Conservation (phyloP, 768 basidiomycete species). For the Phaeotremella fagi region DNA sequence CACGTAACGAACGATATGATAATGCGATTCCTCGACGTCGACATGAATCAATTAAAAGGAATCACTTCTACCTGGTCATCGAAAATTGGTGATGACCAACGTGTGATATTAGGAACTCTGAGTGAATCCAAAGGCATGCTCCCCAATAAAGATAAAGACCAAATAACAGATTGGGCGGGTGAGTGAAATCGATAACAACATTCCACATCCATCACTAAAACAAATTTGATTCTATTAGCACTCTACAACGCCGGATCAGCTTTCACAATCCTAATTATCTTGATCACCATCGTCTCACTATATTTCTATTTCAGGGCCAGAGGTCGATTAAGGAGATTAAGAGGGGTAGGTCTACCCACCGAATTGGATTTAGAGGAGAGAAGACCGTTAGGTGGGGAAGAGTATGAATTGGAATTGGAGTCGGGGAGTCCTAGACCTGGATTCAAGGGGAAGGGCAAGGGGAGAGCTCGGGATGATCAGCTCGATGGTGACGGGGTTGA, state of each 20-base stretch:
- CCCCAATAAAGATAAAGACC: slow-evolving; percentile 50
- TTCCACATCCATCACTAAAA: background rate
- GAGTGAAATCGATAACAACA: no score
- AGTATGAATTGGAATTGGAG: slow-evolving; percentile 66
- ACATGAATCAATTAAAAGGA: slow-evolving; percentile 74
- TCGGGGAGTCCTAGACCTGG: slow-evolving; percentile 42
- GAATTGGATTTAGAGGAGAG: slow-evolving; percentile 31
- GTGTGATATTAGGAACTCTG: slow-evolving; percentile 63
- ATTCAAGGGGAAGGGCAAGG: slow-evolving; percentile 30
- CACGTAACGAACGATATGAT: slow-evolving; percentile 95
- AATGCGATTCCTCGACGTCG: slow-evolving; percentile 88
- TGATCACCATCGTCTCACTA: slow-evolving; percentile 62
- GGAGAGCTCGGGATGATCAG: slow-evolving; percentile 49
- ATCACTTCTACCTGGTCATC: slow-evolving; percentile 77
- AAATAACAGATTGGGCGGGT: slow-evolving; percentile 96
- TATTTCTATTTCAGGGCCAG: slow-evolving; percentile 76
- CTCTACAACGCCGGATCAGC: slow-evolving; percentile 92
- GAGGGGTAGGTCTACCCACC: slow-evolving; percentile 31
- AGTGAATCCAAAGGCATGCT: slow-evolving; percentile 50
- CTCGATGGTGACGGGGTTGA: slow-evolving; percentile 51
- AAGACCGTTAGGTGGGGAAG: slow-evolving; percentile 44
- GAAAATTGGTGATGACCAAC: slow-evolving; percentile 66
- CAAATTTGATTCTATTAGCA: slow-evolving; percentile 52
- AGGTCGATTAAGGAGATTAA: slow-evolving; percentile 32
- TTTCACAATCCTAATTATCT: slow-evolving; percentile 71